Evolutionary conservation across 2,329 filamentous ascomycete species (phyloP), one percentile per base, ranked within the genome.

Genomic region (Atkinsonella texensis): DNA sequence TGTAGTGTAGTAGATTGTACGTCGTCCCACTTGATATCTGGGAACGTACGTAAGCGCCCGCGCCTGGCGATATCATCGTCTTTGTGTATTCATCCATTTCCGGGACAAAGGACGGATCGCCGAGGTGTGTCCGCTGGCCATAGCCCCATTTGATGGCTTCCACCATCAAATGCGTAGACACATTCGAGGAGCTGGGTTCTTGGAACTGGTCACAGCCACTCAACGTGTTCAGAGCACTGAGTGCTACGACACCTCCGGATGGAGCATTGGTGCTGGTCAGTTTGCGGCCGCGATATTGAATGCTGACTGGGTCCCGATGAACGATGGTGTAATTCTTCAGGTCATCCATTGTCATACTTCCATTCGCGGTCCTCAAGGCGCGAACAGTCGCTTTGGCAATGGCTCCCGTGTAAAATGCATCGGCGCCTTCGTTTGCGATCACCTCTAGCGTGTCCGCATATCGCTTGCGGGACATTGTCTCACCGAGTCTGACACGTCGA

Each of bases 141-240:
- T 94, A 95, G 0, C 82, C 87, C 62, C 90, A 95, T 8, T 85
- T 74, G 54, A 94, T 85, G 1, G 87, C 84, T 70, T 95, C 89
- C 56, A 91, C 83, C n/a, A 95, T 69, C 0, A 84, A 74, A 63
- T 95, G 89, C 0, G 85, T 87, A 40, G 81, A 87, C 0, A 88
- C 63, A 56, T 77, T 76, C 46, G 71, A 69, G 2, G 72, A 68
- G 1, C 70, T 67, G 1, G 74, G 67, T 12, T 80, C 69, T 17
- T 80, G 82, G 46, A 91, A 81, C 20, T 72, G 73, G 0, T 77
- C 69, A 60, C 89, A 94, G 0, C 85, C 85, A 54, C 83, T 76
- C 42, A 91, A 68, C 23, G 84, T 85, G 53, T 93, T 94, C 59
- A 95, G 67, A 0, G 81, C 76, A n/a, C 80, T 80, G 54, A 90